These are phyloP conservation scores for Hordeum vulgare DNA, from an alignment of 176 grass and related monocot genomes.

Conservation along the genomic window DNA sequence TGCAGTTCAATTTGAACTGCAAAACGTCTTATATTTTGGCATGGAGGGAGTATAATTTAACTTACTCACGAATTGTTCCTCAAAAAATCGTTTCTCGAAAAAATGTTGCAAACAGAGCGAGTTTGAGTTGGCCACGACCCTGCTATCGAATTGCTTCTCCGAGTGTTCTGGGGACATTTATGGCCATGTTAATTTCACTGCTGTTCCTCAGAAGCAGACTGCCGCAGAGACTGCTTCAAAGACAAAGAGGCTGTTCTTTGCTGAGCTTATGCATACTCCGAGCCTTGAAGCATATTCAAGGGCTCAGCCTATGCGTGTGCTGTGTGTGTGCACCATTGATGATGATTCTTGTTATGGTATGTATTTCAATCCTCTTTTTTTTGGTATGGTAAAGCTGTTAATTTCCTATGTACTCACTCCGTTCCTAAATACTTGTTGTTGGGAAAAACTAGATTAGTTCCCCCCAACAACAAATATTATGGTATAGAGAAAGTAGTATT, in stretches of 20 bases:
- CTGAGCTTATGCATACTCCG: not conserved
- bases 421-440: too few relatives aligned
- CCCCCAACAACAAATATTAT: too few relatives aligned
- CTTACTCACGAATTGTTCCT: not conserved
- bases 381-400: too few relatives aligned
- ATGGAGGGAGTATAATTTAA: too few relatives aligned
- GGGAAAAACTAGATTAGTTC: too few relatives aligned
- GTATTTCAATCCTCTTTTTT: not conserved
- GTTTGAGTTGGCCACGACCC: not conserved
- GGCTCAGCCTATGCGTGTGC: not conserved
- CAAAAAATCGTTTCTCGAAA: not conserved
- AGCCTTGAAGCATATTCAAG: not conserved
- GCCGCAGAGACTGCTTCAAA: not conserved
- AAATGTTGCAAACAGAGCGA: not conserved
- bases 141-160: not conserved
- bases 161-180: not conserved
- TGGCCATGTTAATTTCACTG: slow-evolving; percentile 4
- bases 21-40: too few relatives aligned
- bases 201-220: not conserved
- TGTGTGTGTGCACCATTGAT: not conserved
- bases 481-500: too few relatives aligned
- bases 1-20: too few relatives aligned
- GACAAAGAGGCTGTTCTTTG: not conserved
- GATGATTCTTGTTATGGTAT: not conserved
- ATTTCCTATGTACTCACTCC: too few relatives aligned